These are phyloP conservation scores for Hymenoscyphus occultus DNA, from an alignment of 2,329 filamentous ascomycete species.

Conservation along the genomic window DNA sequence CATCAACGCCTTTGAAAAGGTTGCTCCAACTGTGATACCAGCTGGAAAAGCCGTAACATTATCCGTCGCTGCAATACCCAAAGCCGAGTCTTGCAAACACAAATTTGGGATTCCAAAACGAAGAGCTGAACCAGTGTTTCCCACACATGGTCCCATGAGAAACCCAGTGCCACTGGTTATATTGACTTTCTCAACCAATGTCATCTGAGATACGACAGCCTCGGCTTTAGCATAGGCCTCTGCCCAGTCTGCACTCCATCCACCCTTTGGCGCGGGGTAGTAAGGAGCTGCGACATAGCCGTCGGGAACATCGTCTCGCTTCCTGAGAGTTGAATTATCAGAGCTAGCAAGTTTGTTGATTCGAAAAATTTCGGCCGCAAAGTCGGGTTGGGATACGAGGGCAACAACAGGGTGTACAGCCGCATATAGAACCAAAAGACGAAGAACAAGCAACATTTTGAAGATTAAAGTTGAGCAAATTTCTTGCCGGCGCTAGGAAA, in stretches of 20 bases:
- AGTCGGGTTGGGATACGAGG: conserved; percentile 15
- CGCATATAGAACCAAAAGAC: conserved; percentile 7
- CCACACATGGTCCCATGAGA: conserved; percentile 70
- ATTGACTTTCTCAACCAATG: conserved; percentile 76
- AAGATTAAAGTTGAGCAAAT: not conserved
- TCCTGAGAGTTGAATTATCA: conserved; percentile 10
- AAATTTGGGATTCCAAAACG: conserved; percentile 71
- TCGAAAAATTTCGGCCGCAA: conserved; percentile 14
- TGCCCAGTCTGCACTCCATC: conserved; percentile 55
- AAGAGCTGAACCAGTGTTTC: conserved; percentile 69
- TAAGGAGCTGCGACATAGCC: conserved; percentile 32
- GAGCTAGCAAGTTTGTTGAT: conserved; percentile 8
- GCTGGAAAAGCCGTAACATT: conserved; percentile 75
- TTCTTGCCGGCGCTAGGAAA: not conserved
- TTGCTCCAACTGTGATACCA: conserved; percentile 74
- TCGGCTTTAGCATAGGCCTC: conserved; percentile 69
- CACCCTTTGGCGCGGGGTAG: conserved; percentile 48
- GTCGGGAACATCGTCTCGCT: conserved; percentile 27
- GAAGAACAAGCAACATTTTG: conserved; percentile 12
- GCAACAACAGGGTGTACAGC: not conserved
- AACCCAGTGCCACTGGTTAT: conserved; percentile 60
- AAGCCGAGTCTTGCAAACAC: conserved; percentile 68
- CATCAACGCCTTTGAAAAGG: conserved; percentile 71
- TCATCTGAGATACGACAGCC: conserved; percentile 69
- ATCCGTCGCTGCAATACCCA: conserved; percentile 70